Evolutionary conservation across 352 stramenopile genomes (phyloP).

Genomic region (Phytophthora crassamura): DNA sequence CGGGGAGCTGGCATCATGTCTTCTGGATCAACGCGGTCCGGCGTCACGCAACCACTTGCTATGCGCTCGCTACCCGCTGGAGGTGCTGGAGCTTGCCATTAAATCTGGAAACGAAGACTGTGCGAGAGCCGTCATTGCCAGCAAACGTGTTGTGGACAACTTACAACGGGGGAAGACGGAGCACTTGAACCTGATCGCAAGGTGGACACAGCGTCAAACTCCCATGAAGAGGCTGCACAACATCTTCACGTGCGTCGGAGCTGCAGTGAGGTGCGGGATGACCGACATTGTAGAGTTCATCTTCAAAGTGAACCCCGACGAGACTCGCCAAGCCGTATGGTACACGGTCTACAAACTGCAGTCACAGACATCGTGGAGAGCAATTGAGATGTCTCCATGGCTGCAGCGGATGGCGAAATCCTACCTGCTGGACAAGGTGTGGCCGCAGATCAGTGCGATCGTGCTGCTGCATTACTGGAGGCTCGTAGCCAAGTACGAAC

Average conservation of each 20-base stretch:
- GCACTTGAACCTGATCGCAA: conserved; percentile 9
- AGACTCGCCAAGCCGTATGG: conserved; percentile 21
- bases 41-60: conserved; percentile 10
- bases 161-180: conserved; percentile 7
- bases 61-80: conserved; percentile 18
- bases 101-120: conserved; percentile 14
- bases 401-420: background rate
- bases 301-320: conserved; percentile 7
- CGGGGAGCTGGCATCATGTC: conserved; percentile 16
- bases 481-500: background rate
- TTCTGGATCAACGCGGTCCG: conserved; percentile 3
- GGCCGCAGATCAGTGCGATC: conserved; percentile 14
- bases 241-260: conserved; percentile 19
- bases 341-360: conserved; percentile 20
- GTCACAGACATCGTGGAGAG: background rate
- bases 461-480: conserved; percentile 11
- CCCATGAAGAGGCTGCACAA: conserved; percentile 17
- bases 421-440: conserved; percentile 9
- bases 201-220: conserved; percentile 15
- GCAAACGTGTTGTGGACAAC: conserved; percentile 16
- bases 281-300: conserved; percentile 9
- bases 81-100: conserved; percentile 27
- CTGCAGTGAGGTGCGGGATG: conserved; percentile 16
- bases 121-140: conserved; percentile 2
- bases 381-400: background rate